A percentile compares a stretch with the other conserved stretches of the same genome.
phyloP scores from a whole-genome alignment of 768 basidiomycete species.

The Termitomyces sp. region DNA sequence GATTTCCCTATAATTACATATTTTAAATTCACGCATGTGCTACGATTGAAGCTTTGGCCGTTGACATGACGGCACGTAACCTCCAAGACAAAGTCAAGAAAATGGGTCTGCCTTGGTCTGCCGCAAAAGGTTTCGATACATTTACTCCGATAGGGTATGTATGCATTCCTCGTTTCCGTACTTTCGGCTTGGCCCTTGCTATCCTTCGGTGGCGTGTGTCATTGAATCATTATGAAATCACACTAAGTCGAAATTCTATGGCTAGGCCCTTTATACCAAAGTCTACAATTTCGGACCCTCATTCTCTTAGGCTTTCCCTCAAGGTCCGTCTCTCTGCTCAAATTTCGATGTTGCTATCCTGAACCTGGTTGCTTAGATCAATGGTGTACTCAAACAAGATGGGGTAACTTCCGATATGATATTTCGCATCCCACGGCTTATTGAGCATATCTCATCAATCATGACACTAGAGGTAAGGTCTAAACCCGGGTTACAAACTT shows the following conservation, averaged over 20 bases:
- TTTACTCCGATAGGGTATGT: conserved; percentile 86
- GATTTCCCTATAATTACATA: not conserved
- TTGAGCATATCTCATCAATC: conserved; percentile 90
- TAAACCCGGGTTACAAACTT: not conserved
- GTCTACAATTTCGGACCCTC: conserved; percentile 57
- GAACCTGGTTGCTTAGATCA: conserved; percentile 50
- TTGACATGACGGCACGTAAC: conserved; percentile 96
- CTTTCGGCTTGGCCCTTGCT: not conserved
- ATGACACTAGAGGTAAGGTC: conserved; percentile 85
- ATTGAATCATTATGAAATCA: not conserved
- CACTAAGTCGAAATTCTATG: not conserved
- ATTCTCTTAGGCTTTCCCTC: conserved; percentile 71
- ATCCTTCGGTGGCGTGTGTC: not conserved
- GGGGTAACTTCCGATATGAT: conserved; percentile 89
- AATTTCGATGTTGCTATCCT: not conserved
- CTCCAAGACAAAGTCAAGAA: conserved; percentile 91
- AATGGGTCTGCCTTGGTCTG: conserved; percentile 94
- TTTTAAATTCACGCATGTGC: not conserved
- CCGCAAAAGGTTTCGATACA: conserved; percentile 95
- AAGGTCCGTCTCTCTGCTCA: conserved; percentile 39
- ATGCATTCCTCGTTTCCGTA: not conserved
- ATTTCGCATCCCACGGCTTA: conserved; percentile 81
- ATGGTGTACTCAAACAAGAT: conserved; percentile 77
- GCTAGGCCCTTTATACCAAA: conserved; percentile 78
- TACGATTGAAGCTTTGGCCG: conserved; percentile 65